These are phyloP conservation scores for Alternaria triticina DNA, from an alignment of 2,329 filamentous ascomycete species.

Conservation along the genomic window DNA sequence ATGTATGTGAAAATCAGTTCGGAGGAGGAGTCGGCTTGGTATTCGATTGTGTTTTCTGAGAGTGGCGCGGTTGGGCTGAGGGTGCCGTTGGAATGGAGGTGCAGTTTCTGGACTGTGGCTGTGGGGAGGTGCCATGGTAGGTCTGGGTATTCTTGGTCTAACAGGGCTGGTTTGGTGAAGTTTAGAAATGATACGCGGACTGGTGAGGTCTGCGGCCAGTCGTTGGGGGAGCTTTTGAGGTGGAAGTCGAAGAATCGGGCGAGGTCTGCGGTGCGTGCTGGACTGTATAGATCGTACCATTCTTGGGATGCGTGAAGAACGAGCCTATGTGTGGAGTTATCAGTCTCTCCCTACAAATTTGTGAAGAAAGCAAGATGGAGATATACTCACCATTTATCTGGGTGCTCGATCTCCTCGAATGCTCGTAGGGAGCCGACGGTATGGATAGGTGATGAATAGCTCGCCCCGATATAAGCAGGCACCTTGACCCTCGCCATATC, in stretches of 20 bases:
- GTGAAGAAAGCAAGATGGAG: background rate
- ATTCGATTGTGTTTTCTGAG: background rate
- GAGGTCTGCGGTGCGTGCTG: conserved; percentile 13
- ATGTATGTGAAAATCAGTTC: background rate
- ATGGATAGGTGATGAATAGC: conserved; percentile 16
- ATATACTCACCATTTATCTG: conserved; percentile 5
- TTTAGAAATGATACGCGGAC: conserved; percentile 49
- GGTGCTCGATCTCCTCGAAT: background rate
- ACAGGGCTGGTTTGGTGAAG: background rate
- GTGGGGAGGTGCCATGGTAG: background rate
- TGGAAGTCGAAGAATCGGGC: conserved; percentile 56
- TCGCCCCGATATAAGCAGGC: conserved; percentile 18
- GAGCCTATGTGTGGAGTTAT: conserved; percentile 8
- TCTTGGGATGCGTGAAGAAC: conserved; percentile 13
- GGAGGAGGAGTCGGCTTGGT: background rate
- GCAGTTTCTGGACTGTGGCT: background rate
- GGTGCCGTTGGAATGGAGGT: background rate
- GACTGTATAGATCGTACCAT: conserved; percentile 24
- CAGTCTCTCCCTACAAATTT: background rate
- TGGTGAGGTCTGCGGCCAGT: conserved; percentile 55
- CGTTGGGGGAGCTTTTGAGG: conserved; percentile 53
- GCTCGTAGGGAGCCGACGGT: conserved; percentile 16
- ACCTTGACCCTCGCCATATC: conserved; percentile 15
- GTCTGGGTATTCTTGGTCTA: background rate
- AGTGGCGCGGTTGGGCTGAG: background rate